These are phyloP conservation scores for Xylaria longipes DNA, from an alignment of 495 filamentous ascomycete genomes.

Conservation along the genomic window DNA sequence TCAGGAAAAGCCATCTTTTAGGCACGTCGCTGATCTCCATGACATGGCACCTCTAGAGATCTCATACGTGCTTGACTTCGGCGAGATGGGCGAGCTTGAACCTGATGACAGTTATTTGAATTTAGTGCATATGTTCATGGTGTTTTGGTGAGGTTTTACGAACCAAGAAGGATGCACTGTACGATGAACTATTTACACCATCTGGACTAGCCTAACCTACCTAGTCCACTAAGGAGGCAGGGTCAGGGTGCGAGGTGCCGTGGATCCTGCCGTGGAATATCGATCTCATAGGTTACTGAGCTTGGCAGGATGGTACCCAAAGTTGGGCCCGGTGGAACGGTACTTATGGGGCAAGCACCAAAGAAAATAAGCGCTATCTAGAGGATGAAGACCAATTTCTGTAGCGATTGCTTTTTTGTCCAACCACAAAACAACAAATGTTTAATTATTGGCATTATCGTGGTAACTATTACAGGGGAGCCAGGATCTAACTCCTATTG, in stretches of 20 bases:
- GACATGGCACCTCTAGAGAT: conserved; percentile 22
- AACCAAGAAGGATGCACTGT: background rate
- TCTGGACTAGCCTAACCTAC: background rate
- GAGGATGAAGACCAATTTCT: background rate
- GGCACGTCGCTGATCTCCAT: conserved; percentile 30
- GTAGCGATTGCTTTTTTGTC: background rate
- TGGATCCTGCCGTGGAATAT: background rate
- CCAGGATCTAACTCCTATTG: background rate
- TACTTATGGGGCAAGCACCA: conserved; percentile 4
- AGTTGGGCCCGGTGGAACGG: background rate
- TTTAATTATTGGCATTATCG: background rate
- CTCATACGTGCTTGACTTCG: conserved; percentile 3
- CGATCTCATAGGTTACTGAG: conserved; percentile 37
- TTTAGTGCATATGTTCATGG: conserved; percentile 2
- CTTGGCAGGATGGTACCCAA: conserved; percentile 69
- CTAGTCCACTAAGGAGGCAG: background rate
- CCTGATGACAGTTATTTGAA: conserved; percentile 14
- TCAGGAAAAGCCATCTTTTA: conserved; percentile 46
- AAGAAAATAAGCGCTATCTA: conserved; percentile 16
- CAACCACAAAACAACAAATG: background rate
- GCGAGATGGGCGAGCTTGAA: background rate
- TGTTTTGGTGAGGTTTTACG: conserved; percentile 3
- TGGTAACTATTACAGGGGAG: background rate
- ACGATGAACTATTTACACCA: background rate
- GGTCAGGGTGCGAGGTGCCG: conserved; percentile 4